Evolutionary conservation across 345 rosid genomes (phyloP), one percentile per base, ranked within the genome.

Genomic region (Populus alba): DNA sequence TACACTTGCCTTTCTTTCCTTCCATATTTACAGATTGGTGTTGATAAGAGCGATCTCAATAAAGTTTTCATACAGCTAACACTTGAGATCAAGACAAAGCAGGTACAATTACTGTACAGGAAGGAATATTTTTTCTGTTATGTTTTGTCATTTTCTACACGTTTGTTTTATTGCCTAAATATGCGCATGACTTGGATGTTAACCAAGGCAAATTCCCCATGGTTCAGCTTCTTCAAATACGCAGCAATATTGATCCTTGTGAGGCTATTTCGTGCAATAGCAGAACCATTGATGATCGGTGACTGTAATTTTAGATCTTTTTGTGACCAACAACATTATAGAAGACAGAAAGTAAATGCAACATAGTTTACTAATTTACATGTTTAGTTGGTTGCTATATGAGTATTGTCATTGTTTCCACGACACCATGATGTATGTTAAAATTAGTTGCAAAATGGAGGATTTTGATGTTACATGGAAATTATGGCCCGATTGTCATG

Each of bases 41-140:
- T 94, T 74, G 99, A 95, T 81, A 80, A 85, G 72, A 92, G 87
- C 0, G 95, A 94, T 78, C 77, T 88, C 57, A 84, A 81, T 25
- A 96, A 96, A 87, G 92, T 81, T 53, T 96, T 94, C 73, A 75
- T 88, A 75, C 99, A 96, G 79, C 86, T 96, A 71, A 96, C 98
- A 29, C 89, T 96, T 13, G 98, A 96, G 87, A 86, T 96, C 84
- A 75, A 91, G 73, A 83, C 95, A 16, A 96, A 92, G 83, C 97
- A 96, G 98, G 99, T 96, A 69, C 38, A 68, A 8, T 33, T 31
- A 74, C 31, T 75, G 33, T 79, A 25, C 35, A 29, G 8, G 3
- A 53, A 55, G 16, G 15, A 38, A 68, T 23, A 15, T 38, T 38
- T 59, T 51, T 35, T 72, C 79, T 23, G 65, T 67, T 49, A 66